Conservation (phyloP, 805 yeast species). For the Starmerella vitae region DNA sequence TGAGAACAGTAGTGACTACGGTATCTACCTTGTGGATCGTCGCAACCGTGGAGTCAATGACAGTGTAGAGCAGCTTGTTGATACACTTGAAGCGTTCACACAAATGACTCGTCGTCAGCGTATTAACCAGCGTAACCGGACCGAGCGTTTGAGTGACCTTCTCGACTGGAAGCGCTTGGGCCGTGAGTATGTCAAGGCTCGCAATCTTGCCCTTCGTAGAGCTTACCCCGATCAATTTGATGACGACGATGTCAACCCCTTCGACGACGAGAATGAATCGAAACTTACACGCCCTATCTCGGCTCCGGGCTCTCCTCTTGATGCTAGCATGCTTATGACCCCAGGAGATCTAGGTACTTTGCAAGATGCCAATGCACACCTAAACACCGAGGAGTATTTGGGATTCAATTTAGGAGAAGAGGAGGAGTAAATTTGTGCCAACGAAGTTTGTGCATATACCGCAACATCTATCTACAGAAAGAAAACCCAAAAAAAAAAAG, state of each 20-base stretch:
- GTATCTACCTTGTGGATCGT: conserved; percentile 92
- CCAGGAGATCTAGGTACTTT: conserved; percentile 97
- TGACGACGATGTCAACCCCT: conserved; percentile 26
- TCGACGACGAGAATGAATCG: conserved; percentile 24
- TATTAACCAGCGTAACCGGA: conserved; percentile 93
- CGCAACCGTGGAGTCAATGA: conserved; percentile 86
- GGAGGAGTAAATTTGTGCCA: conserved; percentile 19
- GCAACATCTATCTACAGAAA: too few species aligned
- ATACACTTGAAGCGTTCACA: conserved; percentile 79
- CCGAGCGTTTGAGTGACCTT: conserved; percentile 82
- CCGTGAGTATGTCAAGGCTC: conserved; percentile 84
- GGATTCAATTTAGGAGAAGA: conserved; percentile 33
- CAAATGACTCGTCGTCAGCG: conserved; percentile 89
- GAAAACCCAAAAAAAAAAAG: not conserved
- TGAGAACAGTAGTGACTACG: conserved; percentile 88
- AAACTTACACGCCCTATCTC: conserved; percentile 84
- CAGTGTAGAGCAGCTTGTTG: conserved; percentile 76
- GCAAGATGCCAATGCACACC: conserved; percentile 69
- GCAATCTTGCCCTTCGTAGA: conserved; percentile 78
- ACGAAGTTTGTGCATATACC: too few species aligned
- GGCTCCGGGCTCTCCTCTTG: conserved; percentile 95
- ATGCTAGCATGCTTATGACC: conserved; percentile 65
- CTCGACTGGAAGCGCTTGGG: conserved; percentile 99
- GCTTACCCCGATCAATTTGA: conserved; percentile 79
- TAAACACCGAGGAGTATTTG: conserved; percentile 59